A percentile compares a stretch with the other conserved stretches of the same genome.
phyloP scores from a whole-genome alignment of 208 protist species.

The Wallacemonas rigidus region DNA sequence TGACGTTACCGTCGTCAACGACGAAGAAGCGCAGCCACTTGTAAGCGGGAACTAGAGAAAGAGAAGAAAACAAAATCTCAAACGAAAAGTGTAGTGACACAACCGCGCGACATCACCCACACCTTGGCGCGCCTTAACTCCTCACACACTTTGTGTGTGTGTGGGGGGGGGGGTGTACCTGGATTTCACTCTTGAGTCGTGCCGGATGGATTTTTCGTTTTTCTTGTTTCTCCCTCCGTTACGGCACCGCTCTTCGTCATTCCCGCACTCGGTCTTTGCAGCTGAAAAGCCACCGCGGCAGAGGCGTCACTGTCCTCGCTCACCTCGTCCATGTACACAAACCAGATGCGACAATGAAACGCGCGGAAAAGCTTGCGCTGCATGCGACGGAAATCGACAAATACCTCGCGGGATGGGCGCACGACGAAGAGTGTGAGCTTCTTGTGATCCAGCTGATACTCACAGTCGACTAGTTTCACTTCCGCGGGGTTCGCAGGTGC shows the following conservation, averaged over 20 bases:
- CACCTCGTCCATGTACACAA: constrained; percentile 75
- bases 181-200: too few species aligned
- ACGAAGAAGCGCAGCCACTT: too few species aligned
- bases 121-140: too few species aligned
- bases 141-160: too few species aligned
- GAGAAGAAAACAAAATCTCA: not conserved
- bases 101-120: too few species aligned
- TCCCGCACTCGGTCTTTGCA: not conserved
- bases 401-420: constrained; percentile 43
- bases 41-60: constrained; percentile 1
- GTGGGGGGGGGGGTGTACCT: too few species aligned
- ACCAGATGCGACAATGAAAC: constrained; percentile 78
- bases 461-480: constrained; percentile 46
- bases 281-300: constrained; percentile 22
- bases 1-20: too few species aligned
- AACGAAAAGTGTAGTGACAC: too few species aligned
- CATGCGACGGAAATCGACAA: constrained; percentile 77
- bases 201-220: too few species aligned
- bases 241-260: too few species aligned
- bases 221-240: too few species aligned
- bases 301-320: constrained; percentile 41
- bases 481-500: constrained; percentile 7
- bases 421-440: constrained; percentile 77
- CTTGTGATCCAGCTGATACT: constrained; percentile 67
- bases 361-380: constrained; percentile 67